Conservation (phyloP, 2,329 filamentous ascomycete species). For the Polytolypa hystricis region DNA sequence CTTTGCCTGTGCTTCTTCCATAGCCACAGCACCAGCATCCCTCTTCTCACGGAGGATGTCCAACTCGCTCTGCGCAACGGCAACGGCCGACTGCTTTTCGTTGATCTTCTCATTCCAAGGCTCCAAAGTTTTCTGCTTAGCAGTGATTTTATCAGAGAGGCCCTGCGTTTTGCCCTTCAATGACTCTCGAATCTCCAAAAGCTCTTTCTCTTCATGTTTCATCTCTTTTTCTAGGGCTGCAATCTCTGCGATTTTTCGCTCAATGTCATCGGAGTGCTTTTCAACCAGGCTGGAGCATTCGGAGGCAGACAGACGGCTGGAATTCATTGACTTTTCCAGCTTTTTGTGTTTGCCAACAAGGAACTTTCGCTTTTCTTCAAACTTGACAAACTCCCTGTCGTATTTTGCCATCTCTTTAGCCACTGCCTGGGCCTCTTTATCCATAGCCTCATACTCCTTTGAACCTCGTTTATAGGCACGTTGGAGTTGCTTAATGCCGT, state of each 20-base stretch:
- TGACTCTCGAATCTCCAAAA: constrained; percentile 70
- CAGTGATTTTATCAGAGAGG: constrained; percentile 82
- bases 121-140: constrained; percentile 86
- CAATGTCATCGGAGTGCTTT: constrained; percentile 67
- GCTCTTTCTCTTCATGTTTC: constrained; percentile 67
- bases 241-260: constrained; percentile 64
- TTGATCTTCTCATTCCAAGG: constrained; percentile 97
- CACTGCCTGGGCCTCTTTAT: constrained; percentile 68
- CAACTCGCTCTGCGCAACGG: constrained; percentile 88
- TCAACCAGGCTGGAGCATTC: constrained; percentile 70
- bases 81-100: constrained; percentile 86
- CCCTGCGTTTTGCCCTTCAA: constrained; percentile 93
- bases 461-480: constrained; percentile 71
- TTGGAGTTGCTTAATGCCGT: constrained; percentile 80
- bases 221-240: constrained; percentile 64
- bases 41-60: constrained; percentile 83
- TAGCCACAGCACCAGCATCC: constrained; percentile 71
- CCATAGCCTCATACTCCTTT: constrained; percentile 71
- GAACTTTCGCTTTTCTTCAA: constrained; percentile 96
- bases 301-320: constrained; percentile 60
- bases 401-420: constrained; percentile 83
- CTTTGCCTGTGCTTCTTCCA: constrained; percentile 74
- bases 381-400: constrained; percentile 93
- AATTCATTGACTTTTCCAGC: constrained; percentile 74
- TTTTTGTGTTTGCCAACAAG: constrained; percentile 85